A percentile compares a stretch with the other conserved stretches of the same genome.
These are phyloP conservation scores for Ophiocordyceps polyrhachis-furcata DNA, from an alignment of 2,329 filamentous ascomycete genomes.

Conservation along the genomic window DNA sequence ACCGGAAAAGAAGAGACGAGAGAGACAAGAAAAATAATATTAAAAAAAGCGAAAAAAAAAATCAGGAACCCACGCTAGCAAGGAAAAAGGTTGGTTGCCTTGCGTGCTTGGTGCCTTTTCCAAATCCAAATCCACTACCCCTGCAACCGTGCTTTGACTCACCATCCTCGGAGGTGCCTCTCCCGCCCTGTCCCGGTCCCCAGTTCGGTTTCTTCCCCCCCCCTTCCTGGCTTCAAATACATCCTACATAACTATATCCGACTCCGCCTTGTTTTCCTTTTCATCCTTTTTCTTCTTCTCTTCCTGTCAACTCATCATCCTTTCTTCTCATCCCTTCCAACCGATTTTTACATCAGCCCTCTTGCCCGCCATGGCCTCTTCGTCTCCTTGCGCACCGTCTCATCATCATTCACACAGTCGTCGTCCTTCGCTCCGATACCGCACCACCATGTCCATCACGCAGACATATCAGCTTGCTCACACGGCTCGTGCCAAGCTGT, in stretches of 20 bases:
- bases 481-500: conserved; percentile 91
- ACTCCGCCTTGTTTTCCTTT: conserved; percentile 4
- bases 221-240: too few relatives aligned
- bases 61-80: too few relatives aligned
- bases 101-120: neutral
- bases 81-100: too few relatives aligned
- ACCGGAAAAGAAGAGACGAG: too few relatives aligned
- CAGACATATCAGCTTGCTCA: conserved; percentile 98
- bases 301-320: too few relatives aligned
- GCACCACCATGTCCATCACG: conserved; percentile 88
- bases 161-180: neutral
- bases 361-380: conserved; percentile 8
- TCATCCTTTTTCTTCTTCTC: neutral
- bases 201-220: too few relatives aligned
- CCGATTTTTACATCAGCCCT: too few relatives aligned
- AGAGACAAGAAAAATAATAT: too few relatives aligned
- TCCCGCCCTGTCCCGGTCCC: too few relatives aligned
- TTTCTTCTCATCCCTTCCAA: too few relatives aligned
- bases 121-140: neutral
- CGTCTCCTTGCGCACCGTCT: neutral
- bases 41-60: too few relatives aligned
- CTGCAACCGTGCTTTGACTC: neutral
- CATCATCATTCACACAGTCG: neutral
- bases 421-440: conserved; percentile 11
- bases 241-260: neutral